phyloP scores from a whole-genome alignment of 768 basidiomycete genomes.

The Holtermannia corniformis region DNA sequence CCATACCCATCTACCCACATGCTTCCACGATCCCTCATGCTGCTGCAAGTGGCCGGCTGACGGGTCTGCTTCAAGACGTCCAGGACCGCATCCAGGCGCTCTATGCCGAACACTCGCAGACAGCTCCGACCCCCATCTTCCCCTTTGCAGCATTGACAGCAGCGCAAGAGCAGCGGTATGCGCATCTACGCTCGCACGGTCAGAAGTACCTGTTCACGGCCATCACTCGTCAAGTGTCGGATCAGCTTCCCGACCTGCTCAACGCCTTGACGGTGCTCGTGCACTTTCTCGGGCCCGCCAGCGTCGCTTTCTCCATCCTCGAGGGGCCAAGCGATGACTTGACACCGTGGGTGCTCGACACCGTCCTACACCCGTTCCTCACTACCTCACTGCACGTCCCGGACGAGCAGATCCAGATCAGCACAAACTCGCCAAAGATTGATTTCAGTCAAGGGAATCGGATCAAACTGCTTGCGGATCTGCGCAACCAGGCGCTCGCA shows the following conservation, averaged over 20 bases:
- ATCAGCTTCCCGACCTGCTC: conserved; percentile 36
- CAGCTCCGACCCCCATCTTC: conserved; percentile 16
- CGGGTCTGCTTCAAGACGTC: background rate
- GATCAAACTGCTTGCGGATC: conserved; percentile 31
- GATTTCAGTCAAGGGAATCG: conserved; percentile 31
- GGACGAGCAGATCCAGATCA: conserved; percentile 12
- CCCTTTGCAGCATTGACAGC: conserved; percentile 12
- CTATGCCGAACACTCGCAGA: background rate
- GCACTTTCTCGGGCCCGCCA: conserved; percentile 21
- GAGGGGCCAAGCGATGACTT: conserved; percentile 38
- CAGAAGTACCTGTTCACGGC: conserved; percentile 28
- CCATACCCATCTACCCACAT: background rate
- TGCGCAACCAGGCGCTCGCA: conserved; percentile 32
- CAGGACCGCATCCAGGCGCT: background rate
- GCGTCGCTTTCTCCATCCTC: conserved; percentile 29
- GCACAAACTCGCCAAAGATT: conserved; percentile 24
- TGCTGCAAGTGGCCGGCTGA: background rate
- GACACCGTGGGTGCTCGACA: conserved; percentile 23
- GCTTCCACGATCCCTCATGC: background rate
- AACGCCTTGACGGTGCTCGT: conserved; percentile 26
- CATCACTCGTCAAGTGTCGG: conserved; percentile 29
- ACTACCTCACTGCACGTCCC: conserved; percentile 25
- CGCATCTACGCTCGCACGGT: conserved; percentile 14
- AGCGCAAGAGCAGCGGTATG: conserved; percentile 26
- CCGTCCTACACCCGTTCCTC: conserved; percentile 23